Percentiles rank a stretch among this genome's conserved stretches.
Conservation (phyloP, 495 filamentous ascomycete genomes). For the Ascodesmis nigricans region DNA sequence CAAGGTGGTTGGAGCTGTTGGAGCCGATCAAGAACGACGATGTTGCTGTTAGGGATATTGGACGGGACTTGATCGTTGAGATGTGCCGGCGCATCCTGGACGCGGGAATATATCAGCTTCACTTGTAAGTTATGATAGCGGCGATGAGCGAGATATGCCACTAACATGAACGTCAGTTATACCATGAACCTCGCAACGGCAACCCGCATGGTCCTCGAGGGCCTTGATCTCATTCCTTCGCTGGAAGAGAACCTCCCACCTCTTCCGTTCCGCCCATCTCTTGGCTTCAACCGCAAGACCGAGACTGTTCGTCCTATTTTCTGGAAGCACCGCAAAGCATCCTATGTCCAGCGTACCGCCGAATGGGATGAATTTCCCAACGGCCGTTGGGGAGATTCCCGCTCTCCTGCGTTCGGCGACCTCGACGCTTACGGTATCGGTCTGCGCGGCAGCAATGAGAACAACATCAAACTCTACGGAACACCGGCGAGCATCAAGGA, state of each 20-base stretch:
- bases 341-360: conserved; percentile 83
- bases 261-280: conserved; percentile 85
- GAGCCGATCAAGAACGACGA: conserved; percentile 96
- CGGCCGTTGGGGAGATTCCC: conserved; percentile 93
- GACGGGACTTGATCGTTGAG: conserved; percentile 71
- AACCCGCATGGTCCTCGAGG: conserved; percentile 80
- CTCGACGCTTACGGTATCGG: conserved; percentile 90
- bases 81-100: conserved; percentile 70
- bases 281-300: conserved; percentile 62
- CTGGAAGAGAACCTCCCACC: conserved; percentile 51
- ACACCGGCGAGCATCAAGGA: conserved; percentile 58
- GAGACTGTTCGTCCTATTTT: conserved; percentile 98
- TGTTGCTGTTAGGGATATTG: conserved; percentile 70
- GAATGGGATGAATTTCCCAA: conserved; percentile 99
- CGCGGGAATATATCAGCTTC: conserved; percentile 65
- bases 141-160: background rate
- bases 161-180: conserved; percentile 33
- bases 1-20: conserved; percentile 54
- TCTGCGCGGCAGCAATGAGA: conserved; percentile 88
- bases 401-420: conserved; percentile 92
- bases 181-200: conserved; percentile 98
- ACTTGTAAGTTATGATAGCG: conserved; percentile 40
- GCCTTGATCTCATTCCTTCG: conserved; percentile 59
- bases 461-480: conserved; percentile 90
- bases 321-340: conserved; percentile 93